Conservation (phyloP, 768 basidiomycete species). For the Lentinula raphanica region DNA sequence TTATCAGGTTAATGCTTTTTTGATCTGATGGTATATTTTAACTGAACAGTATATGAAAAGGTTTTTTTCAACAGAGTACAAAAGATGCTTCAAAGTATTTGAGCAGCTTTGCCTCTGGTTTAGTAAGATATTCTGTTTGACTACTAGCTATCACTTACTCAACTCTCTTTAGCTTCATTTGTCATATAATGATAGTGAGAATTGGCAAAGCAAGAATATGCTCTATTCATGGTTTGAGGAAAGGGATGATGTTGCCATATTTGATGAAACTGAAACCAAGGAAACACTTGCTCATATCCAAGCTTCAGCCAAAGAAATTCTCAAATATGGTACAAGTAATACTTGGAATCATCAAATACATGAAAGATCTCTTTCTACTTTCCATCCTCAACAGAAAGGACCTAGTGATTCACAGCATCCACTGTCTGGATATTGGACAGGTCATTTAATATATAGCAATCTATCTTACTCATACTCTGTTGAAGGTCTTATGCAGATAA, state of each 20-base stretch:
- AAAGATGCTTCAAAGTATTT: no score
- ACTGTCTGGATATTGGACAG: background rate
- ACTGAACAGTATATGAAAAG: no score
- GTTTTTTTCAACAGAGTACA: no score
- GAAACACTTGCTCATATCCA: no score
- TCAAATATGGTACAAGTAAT: background rate
- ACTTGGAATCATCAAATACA: background rate
- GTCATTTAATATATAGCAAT: background rate
- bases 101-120: no score
- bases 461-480: background rate
- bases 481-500: background rate
- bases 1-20: no score
- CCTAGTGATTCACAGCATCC: background rate
- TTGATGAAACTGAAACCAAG: background rate
- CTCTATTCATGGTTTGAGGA: conserved; percentile 2
- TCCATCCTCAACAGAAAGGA: background rate
- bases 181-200: background rate
- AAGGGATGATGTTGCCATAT: background rate
- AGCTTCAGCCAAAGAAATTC: background rate
- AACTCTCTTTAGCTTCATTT: background rate
- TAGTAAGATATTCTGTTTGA: no score
- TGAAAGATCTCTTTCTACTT: background rate
- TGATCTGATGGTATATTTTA: no score
- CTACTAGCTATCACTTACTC: no score
- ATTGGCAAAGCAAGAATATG: background rate